Evolutionary conservation across 2,329 filamentous ascomycete species (phyloP).

Genomic region (Claviceps pazoutovae): DNA sequence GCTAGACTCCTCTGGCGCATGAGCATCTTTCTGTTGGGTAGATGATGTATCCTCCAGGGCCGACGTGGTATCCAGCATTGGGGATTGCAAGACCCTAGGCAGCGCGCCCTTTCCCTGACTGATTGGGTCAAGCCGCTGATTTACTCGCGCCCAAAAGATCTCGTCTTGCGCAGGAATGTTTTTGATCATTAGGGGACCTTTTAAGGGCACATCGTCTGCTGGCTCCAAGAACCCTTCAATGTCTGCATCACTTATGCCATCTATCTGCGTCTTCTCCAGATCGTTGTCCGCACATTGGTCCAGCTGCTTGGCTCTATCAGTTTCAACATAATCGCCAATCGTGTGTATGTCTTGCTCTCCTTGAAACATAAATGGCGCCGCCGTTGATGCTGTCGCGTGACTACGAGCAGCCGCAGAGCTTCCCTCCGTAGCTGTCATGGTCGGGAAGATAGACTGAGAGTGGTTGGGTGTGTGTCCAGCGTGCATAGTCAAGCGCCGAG

Average conservation of each 20-base stretch:
- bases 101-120: conserved; percentile 31
- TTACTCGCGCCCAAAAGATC: conserved; percentile 35
- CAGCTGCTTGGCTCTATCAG: neutral
- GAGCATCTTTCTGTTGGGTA: conserved; percentile 7
- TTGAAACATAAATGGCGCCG: conserved; percentile 5
- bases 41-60: neutral
- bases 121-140: conserved; percentile 37
- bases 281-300: neutral
- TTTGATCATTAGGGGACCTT: conserved; percentile 38
- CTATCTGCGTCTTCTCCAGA: neutral
- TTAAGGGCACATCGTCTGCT: conserved; percentile 31
- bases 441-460: conserved; percentile 37
- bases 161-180: conserved; percentile 44
- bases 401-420: conserved; percentile 15
- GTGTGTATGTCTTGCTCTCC: neutral
- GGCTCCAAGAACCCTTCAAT: conserved; percentile 22
- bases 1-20: conserved; percentile 9
- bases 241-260: conserved; percentile 3
- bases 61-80: conserved; percentile 3
- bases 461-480: conserved; percentile 51
- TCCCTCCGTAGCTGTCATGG: conserved; percentile 26
- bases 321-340: neutral
- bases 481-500: conserved; percentile 42
- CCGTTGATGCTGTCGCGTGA: conserved; percentile 17
- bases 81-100: conserved; percentile 26